Evolutionary conservation across 345 rosid genomes (phyloP), one percentile per base, ranked within the genome.

Genomic region (Eucalyptus caleyi): DNA sequence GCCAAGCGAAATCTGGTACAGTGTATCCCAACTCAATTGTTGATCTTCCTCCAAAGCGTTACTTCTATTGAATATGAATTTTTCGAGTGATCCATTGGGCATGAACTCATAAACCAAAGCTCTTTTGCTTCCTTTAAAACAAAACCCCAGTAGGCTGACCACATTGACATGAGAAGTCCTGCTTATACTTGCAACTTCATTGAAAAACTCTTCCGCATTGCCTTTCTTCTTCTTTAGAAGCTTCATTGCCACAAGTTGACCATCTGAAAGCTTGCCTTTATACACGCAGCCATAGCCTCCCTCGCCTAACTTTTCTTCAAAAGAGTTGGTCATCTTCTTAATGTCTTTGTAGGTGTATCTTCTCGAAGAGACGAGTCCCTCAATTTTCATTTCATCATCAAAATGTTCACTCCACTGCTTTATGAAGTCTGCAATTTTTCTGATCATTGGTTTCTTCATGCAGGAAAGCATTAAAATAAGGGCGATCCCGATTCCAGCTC

Each of bases 211-310:
- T 45, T 45, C 47, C 11, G 0, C 47, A 45, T 45, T 1, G 47
- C 47, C 11, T 45, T 45, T 45, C 0, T 1, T 1, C 11, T 45
- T 45, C 47, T 45, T 45, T 45, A 45, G 47, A 45, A 94, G 85
- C 91, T 97, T 97, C 14, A 97, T 97, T 3, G 99, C 99, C 90
- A 96, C 96, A 11, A 90, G 89, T 37, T 97, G 93, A 77, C 98
- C 98, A 80, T 97, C 99, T 89, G 81, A 93, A 45, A 97, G 97
- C 89, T 94, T 90, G 10, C 97, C 97, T 96, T 87, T 85, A 14
- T 91, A 91, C 16, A 92, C 89, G 3, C 88, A 65, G 8, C 91
- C 92, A 49, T 77, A 92, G 40, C 95, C 94, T 60, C 95, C 94
- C 88, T 91, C 56, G 8, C 96, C 96, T n/a, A 92, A 8, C 60